A percentile compares a stretch with the other conserved stretches of the same genome.
These are phyloP conservation scores for Phytophthora capsici DNA, from an alignment of 352 stramenopile genomes.

Conservation along the genomic window DNA sequence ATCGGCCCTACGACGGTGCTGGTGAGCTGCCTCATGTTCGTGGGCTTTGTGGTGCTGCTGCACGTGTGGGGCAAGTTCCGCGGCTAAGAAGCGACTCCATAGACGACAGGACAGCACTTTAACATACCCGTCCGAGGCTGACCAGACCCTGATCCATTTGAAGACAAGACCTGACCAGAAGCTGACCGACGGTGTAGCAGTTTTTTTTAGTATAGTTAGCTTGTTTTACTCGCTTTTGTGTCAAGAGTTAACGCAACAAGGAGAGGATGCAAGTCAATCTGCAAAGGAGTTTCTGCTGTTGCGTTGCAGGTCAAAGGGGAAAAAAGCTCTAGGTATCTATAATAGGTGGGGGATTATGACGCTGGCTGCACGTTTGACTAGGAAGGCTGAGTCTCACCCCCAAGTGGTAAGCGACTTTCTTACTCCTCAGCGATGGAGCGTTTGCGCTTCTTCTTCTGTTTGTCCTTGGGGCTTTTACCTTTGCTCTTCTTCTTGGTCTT, in stretches of 20 bases:
- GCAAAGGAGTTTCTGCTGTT: conserved; percentile 8
- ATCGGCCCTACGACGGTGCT: conserved; percentile 96
- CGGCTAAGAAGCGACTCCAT: conserved; percentile 52
- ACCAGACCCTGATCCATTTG: too few species aligned
- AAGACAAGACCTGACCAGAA: too few species aligned
- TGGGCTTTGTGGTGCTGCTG: conserved; percentile 96
- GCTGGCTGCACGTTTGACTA: not conserved
- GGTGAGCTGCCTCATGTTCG: conserved; percentile 95
- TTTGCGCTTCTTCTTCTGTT: conserved; percentile 70
- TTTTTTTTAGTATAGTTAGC: conserved; percentile 47
- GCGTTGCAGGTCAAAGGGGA: not conserved
- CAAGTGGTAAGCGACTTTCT: conserved; percentile 29
- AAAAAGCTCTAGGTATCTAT: conserved; percentile 52
- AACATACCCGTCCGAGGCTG: conserved; percentile 17
- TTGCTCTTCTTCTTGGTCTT: conserved; percentile 45
- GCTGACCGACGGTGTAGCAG: conserved; percentile 18
- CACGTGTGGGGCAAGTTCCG: conserved; percentile 98
- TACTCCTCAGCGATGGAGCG: conserved; percentile 40
- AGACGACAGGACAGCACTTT: conserved; percentile 38
- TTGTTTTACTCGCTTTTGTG: conserved; percentile 13
- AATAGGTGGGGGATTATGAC: conserved; percentile 36
- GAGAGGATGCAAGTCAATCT: conserved; percentile 34
- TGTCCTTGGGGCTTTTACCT: conserved; percentile 51
- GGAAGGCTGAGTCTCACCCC: not conserved
- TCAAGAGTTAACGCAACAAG: conserved; percentile 29